Evolutionary conservation across 2,329 filamentous ascomycete genomes (phyloP).

Genomic region (Colletotrichum plurivorum): DNA sequence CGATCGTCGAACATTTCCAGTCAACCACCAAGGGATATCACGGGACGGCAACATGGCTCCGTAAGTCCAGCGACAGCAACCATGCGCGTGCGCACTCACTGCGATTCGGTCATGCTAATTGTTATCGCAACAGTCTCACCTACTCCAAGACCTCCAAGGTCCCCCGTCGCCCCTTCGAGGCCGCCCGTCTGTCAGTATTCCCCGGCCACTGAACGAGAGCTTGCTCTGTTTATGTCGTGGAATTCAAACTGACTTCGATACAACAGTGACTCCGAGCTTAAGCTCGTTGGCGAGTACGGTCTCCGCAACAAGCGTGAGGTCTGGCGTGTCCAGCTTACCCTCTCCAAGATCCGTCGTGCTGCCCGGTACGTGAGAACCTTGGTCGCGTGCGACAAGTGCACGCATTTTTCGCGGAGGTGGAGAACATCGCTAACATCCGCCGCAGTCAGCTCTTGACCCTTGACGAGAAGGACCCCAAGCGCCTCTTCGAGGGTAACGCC

Average conservation of each 20-base stretch:
- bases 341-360: slow-evolving; percentile 99
- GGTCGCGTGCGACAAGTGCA: background rate
- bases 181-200: slow-evolving; percentile 98
- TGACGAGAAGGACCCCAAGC: slow-evolving; percentile 99
- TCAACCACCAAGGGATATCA: slow-evolving; percentile 45
- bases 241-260: slow-evolving; percentile 73
- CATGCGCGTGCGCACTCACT: background rate
- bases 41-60: slow-evolving; percentile 59
- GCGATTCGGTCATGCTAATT: slow-evolving; percentile 39
- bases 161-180: slow-evolving; percentile 98
- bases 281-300: slow-evolving; percentile 99
- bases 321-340: slow-evolving; percentile 99
- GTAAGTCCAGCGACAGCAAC: slow-evolving; percentile 45
- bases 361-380: slow-evolving; percentile 79
- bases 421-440: slow-evolving; percentile 44
- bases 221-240: slow-evolving; percentile 97
- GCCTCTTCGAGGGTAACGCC: slow-evolving; percentile 99
- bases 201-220: slow-evolving; percentile 98
- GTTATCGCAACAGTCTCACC: slow-evolving; percentile 64
- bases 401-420: background rate
- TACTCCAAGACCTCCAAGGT: slow-evolving; percentile 99
- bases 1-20: slow-evolving; percentile 29
- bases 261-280: slow-evolving; percentile 96
- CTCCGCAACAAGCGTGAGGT: slow-evolving; percentile 99
- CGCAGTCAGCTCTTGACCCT: slow-evolving; percentile 98